Conservation (phyloP, 371 early-diverging fungal genomes). For the Gilbertella persicaria region DNA sequence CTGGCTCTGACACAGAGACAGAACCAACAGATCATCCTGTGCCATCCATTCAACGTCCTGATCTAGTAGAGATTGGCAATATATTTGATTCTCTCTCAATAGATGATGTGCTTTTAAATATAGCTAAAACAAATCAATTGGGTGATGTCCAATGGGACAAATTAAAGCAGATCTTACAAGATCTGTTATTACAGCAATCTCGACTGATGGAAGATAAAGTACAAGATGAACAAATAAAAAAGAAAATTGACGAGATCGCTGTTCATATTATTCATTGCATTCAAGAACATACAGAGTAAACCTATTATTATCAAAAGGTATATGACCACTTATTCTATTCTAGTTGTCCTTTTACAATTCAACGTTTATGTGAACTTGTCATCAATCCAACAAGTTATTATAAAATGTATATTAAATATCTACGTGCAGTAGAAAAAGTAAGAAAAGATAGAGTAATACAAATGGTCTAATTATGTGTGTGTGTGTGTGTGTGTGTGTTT, state of each 20-base stretch:
- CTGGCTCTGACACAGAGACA: neutral
- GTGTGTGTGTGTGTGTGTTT: too few relatives aligned
- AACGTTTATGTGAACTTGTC: constrained; percentile 57
- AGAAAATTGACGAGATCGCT: constrained; percentile 23
- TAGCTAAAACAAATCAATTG: constrained; percentile 28
- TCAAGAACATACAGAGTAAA: constrained; percentile 36
- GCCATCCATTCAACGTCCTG: too few relatives aligned
- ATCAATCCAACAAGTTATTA: constrained; percentile 52
- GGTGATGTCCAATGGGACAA: constrained; percentile 19
- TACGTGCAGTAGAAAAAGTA: constrained; percentile 65
- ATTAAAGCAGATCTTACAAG: constrained; percentile 19
- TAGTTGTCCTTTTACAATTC: constrained; percentile 62
- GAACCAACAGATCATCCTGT: too few relatives aligned
- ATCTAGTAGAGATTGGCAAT: constrained; percentile 8
- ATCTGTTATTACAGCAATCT: constrained; percentile 27
- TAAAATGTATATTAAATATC: constrained; percentile 54
- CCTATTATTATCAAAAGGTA: neutral
- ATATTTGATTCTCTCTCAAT: neutral
- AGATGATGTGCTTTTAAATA: neutral
- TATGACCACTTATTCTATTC: neutral
- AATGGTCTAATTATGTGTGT: neutral
- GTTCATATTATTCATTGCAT: constrained; percentile 30
- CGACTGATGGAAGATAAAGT: constrained; percentile 27
- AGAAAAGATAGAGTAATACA: neutral
- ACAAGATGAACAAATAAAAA: constrained; percentile 10